Base-by-base conservation (phyloP, 2,329 filamentous ascomycete genomes). In the Aspergillus japonicus region DNA sequence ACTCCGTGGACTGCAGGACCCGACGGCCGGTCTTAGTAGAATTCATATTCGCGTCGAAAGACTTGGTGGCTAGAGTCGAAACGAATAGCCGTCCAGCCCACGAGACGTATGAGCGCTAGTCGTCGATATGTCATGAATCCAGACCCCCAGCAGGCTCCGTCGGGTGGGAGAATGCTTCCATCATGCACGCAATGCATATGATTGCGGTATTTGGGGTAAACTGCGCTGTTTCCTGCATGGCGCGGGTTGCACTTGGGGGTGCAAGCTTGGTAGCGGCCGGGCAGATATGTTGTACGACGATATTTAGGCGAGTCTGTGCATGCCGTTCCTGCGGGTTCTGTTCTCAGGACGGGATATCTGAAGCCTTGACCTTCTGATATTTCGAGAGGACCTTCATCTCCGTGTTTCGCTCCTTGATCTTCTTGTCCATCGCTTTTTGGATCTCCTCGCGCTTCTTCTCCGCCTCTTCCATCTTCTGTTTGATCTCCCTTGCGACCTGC, bases 331-430 rank as follows among this genome's bases (percentile, higher is more conserved):
- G 42, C 10, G 16, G 29, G 10, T 21, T 11, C 35, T n/a, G 23
- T 21, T 21, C 39, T 69, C 68, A 72, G 31, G 69, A 65, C 19
- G 69, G 63, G 50, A 73, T 66, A 24, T 70, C 68, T 5, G 71
- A 69, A 7, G 66, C 68, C 60, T 75, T 77, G 39, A 73, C 74
- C 60, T 75, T 71, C 58, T 77, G 76, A 49, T 73, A 77, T 56
- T 78, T 79, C 50, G 73, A 74, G 2, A 78, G 64, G 2, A 79
- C 72, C 56, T 75, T 78, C 67, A 77, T 69, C 63, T 79, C 77
- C 4, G 70, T 77, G 55, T 78, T 74, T 35, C 75, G 68, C 59
- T 79, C 76, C 59, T 77, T 77, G 12, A 71, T 69, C 62, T 79
- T 79, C 64, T 77, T 77, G 56, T 79, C 75, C 64, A 78, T 74